These are phyloP conservation scores for Helotiales sp. DNA, from an alignment of 2,329 filamentous ascomycete species.

Conservation along the genomic window DNA sequence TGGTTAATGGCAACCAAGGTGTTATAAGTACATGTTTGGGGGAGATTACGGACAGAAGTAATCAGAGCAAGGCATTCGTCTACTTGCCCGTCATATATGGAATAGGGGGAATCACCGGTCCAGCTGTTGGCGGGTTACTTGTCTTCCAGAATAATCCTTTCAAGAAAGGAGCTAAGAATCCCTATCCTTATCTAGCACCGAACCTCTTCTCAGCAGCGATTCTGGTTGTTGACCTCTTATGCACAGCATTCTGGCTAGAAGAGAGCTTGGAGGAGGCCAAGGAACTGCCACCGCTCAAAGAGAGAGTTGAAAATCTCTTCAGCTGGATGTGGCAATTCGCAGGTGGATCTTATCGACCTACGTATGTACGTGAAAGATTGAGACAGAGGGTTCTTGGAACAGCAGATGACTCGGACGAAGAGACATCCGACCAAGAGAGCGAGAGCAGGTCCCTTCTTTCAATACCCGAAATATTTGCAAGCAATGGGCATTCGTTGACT, in stretches of 20 bases:
- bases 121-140: slow-evolving; percentile 83
- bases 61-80: slow-evolving; percentile 90
- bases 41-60: slow-evolving; percentile 91
- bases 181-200: slow-evolving; percentile 81
- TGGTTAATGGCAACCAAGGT: slow-evolving; percentile 93
- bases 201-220: slow-evolving; percentile 78
- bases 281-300: slow-evolving; percentile 58
- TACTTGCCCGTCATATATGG: slow-evolving; percentile 97
- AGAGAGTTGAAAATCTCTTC: slow-evolving; percentile 60
- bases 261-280: slow-evolving; percentile 76
- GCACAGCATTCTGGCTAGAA: slow-evolving; percentile 79
- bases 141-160: slow-evolving; percentile 59
- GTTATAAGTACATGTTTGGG: slow-evolving; percentile 92
- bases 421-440: slow-evolving; percentile 24
- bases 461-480: slow-evolving; percentile 40
- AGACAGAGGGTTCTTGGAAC: slow-evolving; percentile 37
- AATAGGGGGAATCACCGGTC: slow-evolving; percentile 88
- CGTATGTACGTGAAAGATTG: slow-evolving; percentile 49
- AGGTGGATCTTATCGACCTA: slow-evolving; percentile 53
- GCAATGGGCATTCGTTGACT: slow-evolving; percentile 48
- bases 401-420: slow-evolving; percentile 40
- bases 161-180: slow-evolving; percentile 49
- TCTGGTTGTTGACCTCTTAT: slow-evolving; percentile 68
- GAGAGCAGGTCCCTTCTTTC: slow-evolving; percentile 32
- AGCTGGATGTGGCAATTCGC: slow-evolving; percentile 71